These are phyloP conservation scores for Coix lacrymajobi DNA, from an alignment of 176 grass and related monocot species.

Conservation along the genomic window DNA sequence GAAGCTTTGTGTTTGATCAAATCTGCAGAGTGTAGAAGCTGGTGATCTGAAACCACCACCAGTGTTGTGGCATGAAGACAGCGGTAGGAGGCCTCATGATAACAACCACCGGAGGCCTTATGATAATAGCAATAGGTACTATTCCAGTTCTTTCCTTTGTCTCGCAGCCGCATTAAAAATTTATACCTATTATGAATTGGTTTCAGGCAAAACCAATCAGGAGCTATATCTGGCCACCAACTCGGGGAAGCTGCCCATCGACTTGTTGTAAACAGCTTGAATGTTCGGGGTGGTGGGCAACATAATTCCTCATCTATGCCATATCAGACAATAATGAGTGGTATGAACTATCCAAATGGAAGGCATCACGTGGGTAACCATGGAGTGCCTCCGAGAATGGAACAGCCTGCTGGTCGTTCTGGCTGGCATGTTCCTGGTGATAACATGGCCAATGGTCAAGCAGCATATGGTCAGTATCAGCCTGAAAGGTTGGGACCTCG, in stretches of 20 bases:
- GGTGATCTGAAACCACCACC: conserved; percentile 89
- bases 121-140: conserved; percentile 23
- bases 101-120: conserved; percentile 20
- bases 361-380: conserved; percentile 23
- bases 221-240: conserved; percentile 60
- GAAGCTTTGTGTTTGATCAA: conserved; percentile 21
- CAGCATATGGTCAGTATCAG: conserved; percentile 41
- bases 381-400: conserved; percentile 30
- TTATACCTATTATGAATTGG: conserved; percentile 24
- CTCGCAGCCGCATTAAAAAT: background rate
- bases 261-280: conserved; percentile 76
- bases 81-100: conserved; percentile 53
- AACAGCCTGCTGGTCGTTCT: conserved; percentile 43
- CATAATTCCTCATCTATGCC: conserved; percentile 35
- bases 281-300: conserved; percentile 23
- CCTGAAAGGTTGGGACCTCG: conserved; percentile 32
- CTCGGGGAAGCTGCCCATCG: conserved; percentile 81
- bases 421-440: conserved; percentile 36
- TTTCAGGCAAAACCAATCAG: conserved; percentile 76
- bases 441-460: conserved; percentile 30
- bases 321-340: conserved; percentile 49
- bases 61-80: conserved; percentile 94
- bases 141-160: background rate
- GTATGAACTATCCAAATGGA: conserved; percentile 46
- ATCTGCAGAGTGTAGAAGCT: conserved; percentile 62